Conservation (phyloP, 331 rosid genomes). For the Stylosanthes scabra region DNA sequence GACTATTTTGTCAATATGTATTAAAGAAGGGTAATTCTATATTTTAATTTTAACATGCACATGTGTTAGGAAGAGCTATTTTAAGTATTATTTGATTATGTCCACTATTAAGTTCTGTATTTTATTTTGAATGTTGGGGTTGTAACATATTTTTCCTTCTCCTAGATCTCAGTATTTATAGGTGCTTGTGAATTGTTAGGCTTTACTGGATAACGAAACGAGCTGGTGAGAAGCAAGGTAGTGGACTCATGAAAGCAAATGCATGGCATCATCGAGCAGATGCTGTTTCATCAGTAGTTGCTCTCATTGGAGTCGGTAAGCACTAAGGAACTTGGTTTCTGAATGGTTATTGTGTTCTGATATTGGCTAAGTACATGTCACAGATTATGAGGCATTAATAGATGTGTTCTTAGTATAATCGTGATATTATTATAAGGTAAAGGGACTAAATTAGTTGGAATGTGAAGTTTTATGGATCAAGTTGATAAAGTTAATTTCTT, state of each 20-base stretch:
- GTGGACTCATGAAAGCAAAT: conserved; percentile 96
- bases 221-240: conserved; percentile 86
- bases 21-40: conserved; percentile 85
- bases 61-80: not conserved
- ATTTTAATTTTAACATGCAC: conserved; percentile 30
- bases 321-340: conserved; percentile 61
- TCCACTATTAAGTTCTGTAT: conserved; percentile 16
- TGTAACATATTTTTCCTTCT: not conserved
- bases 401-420: not conserved
- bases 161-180: not conserved
- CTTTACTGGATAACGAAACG: conserved; percentile 90
- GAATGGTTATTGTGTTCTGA: conserved; percentile 14
- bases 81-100: conserved; percentile 6
- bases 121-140: no score
- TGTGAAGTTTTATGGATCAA: conserved; percentile 18
- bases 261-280: conserved; percentile 99
- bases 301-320: conserved; percentile 97
- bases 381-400: conserved; percentile 22
- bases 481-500: conserved; percentile 1
- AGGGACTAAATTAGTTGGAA: not conserved
- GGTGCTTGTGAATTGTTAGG: conserved; percentile 47
- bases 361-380: conserved; percentile 23
- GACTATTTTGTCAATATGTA: conserved; percentile 70
- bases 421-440: not conserved
- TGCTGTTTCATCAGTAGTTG: conserved; percentile 91